A percentile compares a stretch with the other conserved stretches of the same genome.
phyloP scores from a whole-genome alignment of 2,329 filamentous ascomycete species.

The Xylaria digitata region DNA sequence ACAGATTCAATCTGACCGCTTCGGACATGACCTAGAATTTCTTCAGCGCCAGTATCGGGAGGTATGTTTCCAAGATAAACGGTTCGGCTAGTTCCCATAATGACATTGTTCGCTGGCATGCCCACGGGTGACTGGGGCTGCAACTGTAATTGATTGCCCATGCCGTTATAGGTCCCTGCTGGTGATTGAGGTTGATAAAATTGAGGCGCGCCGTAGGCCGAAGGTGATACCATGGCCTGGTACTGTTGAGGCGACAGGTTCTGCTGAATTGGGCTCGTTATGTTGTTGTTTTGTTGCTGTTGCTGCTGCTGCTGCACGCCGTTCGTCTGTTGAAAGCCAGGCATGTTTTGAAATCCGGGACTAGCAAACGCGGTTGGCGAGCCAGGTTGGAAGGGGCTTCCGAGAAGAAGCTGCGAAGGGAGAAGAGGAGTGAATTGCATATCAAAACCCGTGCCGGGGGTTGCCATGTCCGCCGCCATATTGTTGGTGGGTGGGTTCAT shows the following conservation, averaged over 20 bases:
- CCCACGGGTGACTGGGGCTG: slow-evolving; percentile 79
- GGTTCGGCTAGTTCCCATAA: slow-evolving; percentile 92
- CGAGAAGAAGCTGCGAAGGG: slow-evolving; percentile 92
- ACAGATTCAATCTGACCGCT: slow-evolving; percentile 99
- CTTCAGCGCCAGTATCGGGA: slow-evolving; percentile 95
- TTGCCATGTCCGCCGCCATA: slow-evolving; percentile 79
- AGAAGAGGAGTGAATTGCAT: slow-evolving; percentile 99
- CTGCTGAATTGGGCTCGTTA: slow-evolving; percentile 80
- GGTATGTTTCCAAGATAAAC: slow-evolving; percentile 98
- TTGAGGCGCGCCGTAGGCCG: slow-evolving; percentile 82
- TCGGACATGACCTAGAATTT: slow-evolving; percentile 94
- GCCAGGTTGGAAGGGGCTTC: slow-evolving; percentile 95
- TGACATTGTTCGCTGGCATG: slow-evolving; percentile 79
- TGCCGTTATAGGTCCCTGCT: slow-evolving; percentile 76
- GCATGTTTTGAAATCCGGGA: slow-evolving; percentile 89
- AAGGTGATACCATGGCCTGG: slow-evolving; percentile 86
- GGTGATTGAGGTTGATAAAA: slow-evolving; percentile 90
- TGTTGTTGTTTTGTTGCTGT: slow-evolving; percentile 61
- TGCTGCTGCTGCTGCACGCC: slow-evolving; percentile 52
- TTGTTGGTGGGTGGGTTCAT: slow-evolving; percentile 63
- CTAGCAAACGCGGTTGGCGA: slow-evolving; percentile 90
- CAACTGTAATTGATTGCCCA: slow-evolving; percentile 68
- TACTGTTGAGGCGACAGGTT: slow-evolving; percentile 85
- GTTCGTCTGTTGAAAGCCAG: slow-evolving; percentile 73
- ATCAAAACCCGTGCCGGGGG: slow-evolving; percentile 89